Percentiles rank a stretch among this genome's conserved stretches.
These are phyloP conservation scores for Dendrobium huoshanense DNA, from an alignment of 106 monocot species.

Conservation along the genomic window DNA sequence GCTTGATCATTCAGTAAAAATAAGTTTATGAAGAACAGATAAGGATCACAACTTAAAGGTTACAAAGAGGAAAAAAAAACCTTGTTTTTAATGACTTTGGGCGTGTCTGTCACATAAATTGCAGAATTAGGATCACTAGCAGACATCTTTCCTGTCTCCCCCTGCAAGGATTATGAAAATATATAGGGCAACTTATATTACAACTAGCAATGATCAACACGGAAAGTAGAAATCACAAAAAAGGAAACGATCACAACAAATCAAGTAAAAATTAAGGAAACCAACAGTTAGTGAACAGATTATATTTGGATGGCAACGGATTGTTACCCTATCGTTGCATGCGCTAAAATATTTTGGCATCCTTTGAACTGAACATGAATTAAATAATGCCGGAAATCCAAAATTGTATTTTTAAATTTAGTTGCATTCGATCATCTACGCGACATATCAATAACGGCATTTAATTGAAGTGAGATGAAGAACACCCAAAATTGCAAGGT, in stretches of 20 bases:
- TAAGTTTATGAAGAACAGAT: background rate
- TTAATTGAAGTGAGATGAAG: background rate
- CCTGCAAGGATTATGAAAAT: constrained; percentile 38
- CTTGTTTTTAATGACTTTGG: constrained; percentile 96
- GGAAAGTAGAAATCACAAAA: background rate
- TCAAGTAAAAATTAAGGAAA: background rate
- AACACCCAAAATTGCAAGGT: background rate
- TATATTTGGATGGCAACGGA: background rate
- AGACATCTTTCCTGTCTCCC: constrained; percentile 94
- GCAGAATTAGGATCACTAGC: constrained; percentile 99
- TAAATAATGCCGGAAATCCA: background rate
- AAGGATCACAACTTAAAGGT: background rate
- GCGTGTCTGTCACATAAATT: constrained; percentile 92
- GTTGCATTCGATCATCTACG: background rate
- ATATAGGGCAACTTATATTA: background rate
- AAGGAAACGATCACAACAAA: background rate
- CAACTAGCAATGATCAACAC: background rate
- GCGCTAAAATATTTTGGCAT: background rate
- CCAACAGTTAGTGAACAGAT: background rate
- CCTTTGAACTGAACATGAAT: background rate
- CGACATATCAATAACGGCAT: background rate
- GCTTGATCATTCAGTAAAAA: background rate
- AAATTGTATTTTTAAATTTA: background rate
- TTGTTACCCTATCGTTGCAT: background rate
- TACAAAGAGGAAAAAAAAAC: constrained; percentile 18